Evolutionary conservation across 2,329 filamentous ascomycete genomes (phyloP).

Genomic region (Sclerotiophoma versabilis): DNA sequence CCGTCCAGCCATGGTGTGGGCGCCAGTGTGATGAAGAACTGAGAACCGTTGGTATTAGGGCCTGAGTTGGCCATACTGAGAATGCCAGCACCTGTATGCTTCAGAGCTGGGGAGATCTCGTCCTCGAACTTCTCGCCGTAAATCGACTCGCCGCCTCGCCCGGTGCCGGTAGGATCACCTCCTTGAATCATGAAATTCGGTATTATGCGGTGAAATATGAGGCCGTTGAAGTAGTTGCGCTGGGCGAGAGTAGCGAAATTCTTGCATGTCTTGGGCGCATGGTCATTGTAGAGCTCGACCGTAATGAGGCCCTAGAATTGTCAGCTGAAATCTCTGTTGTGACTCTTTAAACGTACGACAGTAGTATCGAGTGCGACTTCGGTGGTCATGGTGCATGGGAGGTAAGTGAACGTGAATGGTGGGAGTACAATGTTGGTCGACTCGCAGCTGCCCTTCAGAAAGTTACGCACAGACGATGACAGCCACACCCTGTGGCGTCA

Average conservation of each 20-base stretch:
- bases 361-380: constrained; percentile 83
- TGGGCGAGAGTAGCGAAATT: constrained; percentile 84
- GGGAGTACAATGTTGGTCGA: constrained; percentile 32
- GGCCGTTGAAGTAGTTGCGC: constrained; percentile 86
- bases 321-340: background rate
- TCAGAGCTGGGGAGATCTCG: constrained; percentile 79
- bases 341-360: constrained; percentile 66
- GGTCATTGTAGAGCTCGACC: constrained; percentile 86
- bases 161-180: constrained; percentile 92
- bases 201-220: constrained; percentile 93
- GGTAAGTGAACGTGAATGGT: background rate
- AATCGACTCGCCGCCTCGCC: constrained; percentile 85
- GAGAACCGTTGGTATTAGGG: constrained; percentile 89
- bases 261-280: constrained; percentile 87
- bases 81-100: constrained; percentile 93
- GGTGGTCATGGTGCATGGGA: constrained; percentile 55
- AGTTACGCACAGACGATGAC: constrained; percentile 13
- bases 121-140: constrained; percentile 95
- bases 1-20: constrained; percentile 96
- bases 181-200: constrained; percentile 96
- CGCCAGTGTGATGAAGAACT: constrained; percentile 95
- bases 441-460: background rate
- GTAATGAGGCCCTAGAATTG: constrained; percentile 74
- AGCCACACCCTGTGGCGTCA: constrained; percentile 17
- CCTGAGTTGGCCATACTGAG: constrained; percentile 96